Percentiles rank a stretch among this genome's conserved stretches.
phyloP scores from a whole-genome alignment of 495 filamentous ascomycete genomes.

The Rusavskia elegans region DNA sequence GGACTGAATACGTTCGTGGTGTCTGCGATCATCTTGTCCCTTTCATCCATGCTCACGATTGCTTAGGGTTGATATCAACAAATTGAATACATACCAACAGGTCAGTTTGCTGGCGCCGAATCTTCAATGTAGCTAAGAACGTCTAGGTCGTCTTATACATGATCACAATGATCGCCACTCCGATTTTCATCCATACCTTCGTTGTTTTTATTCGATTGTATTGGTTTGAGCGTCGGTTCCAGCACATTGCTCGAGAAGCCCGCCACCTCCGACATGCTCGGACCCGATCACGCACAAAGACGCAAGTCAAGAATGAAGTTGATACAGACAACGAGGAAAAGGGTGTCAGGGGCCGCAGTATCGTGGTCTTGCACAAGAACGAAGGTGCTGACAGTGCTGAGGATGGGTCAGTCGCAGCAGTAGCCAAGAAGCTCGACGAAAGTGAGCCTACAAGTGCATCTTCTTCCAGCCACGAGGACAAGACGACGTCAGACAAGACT shows the following conservation, averaged over 20 bases:
- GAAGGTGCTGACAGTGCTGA: neutral
- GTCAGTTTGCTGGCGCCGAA: constrained; percentile 8
- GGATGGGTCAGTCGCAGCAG: neutral
- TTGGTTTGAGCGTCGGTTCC: constrained; percentile 95
- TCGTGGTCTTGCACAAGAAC: constrained; percentile 52
- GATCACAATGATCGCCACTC: constrained; percentile 59
- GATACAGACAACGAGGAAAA: constrained; percentile 37
- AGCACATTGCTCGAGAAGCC: constrained; percentile 51
- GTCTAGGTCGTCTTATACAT: constrained; percentile 47
- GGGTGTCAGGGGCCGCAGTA: constrained; percentile 56
- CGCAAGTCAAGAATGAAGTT: constrained; percentile 28
- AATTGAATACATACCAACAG: constrained; percentile 62
- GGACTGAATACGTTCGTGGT: constrained; percentile 58
- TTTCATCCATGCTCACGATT: neutral
- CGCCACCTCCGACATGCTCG: constrained; percentile 36
- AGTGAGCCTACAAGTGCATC: constrained; percentile 9
- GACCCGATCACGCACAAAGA: constrained; percentile 40
- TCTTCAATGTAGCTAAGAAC: neutral
- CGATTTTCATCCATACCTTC: constrained; percentile 75
- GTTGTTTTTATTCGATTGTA: constrained; percentile 87
- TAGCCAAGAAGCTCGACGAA: constrained; percentile 3
- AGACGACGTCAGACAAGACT: neutral
- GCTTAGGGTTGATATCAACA: constrained; percentile 51
- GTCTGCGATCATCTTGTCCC: too few relatives aligned
- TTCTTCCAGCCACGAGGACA: constrained; percentile 3